Base-by-base conservation (phyloP, 2,329 filamentous ascomycete species). In the Fusarium robinianum region DNA sequence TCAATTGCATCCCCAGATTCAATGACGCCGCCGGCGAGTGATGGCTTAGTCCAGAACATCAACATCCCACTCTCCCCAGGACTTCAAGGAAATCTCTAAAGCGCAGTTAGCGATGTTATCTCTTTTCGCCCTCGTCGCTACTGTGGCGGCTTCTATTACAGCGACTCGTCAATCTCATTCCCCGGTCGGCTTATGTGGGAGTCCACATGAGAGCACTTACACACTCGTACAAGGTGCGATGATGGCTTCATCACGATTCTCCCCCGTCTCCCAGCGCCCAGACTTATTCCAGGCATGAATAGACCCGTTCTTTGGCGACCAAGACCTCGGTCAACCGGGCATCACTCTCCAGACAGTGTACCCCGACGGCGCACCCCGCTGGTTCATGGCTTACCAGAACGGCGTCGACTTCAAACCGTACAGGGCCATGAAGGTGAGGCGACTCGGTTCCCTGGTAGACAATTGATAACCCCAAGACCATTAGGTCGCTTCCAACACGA, bases 321-420 rank as follows among this genome's bases (percentile, higher is more conserved):
- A 22, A 4, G 53, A 57, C 14, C 8, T 26, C 11, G 53, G 50
- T 0, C 53, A 57, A 19, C 53, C 53, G 6, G 53, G 53, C 3
- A 40, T 57, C 2, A 38, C 11, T 8, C 24, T 57, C 9, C 15
- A 42, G 12, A 36, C 34, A 2, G 24, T 16, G 2, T 49, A 57
- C 37, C 23, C 33, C 2, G 40, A 57, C 1, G 27, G 9, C 3
- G 16, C 7, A 19, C 17, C 31, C 3, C 53, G 42, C 15, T 57
- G 53, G 53, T 57, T 57, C 19, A 55, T 57, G 46, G 29, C 49
- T 5, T 57, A 57, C 16, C 53, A 57, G 29, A 57, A 57, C 5
- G 46, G 40, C 9, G 45, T 55, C 12, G 53, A 57, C 24, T 50
- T 42, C 8, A 57, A 57, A 11, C 53, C 53, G 6, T 57, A 57